Evolutionary conservation across 257 asterid species (phyloP), one percentile per base, ranked within the genome.

Genomic region (Leptodermis oblonga): DNA sequence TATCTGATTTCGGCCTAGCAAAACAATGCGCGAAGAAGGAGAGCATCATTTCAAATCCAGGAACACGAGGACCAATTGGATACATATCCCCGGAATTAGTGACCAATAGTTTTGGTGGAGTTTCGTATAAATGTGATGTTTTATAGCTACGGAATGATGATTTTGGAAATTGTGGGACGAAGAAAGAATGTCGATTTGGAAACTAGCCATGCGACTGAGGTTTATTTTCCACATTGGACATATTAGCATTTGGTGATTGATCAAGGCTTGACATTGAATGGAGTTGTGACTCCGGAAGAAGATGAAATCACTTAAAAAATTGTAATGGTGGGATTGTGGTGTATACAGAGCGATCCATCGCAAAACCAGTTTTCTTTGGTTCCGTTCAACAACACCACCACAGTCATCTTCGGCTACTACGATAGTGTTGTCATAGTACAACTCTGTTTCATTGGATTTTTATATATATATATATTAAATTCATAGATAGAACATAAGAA

Each of bases 121-220:
- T 51, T 20, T 51, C 56, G 0, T 22, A 51, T 20, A 51, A 51
- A 22, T 51, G 12, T 51, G 56, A 77, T 30, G 76, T 73, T 7
- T 78, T n/a, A 64, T n/a, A 70, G 79, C 36, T 74, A 73, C 9
- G 79, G 79, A 56, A 70, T 78, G 76, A 78, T 78, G n/a, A n/a
- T n/a, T n/a, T n/a, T n/a, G n/a, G n/a, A n/a, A n/a, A n/a, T n/a
- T n/a, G n/a, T n/a, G n/a, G n/a, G n/a, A n/a, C n/a, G n/a, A n/a
- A n/a, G n/a, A n/a, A n/a, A n/a, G n/a, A n/a, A n/a, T n/a, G n/a
- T n/a, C n/a, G n/a, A n/a, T n/a, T n/a, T n/a, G n/a, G n/a, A n/a
- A n/a, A n/a, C n/a, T n/a, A n/a, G n/a, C n/a, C n/a, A n/a, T n/a
- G n/a, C n/a, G n/a, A n/a, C n/a, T n/a, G n/a, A n/a, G n/a, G n/a